phyloP scores from a whole-genome alignment of 176 grass and related monocot species.

The Carex parvula region DNA sequence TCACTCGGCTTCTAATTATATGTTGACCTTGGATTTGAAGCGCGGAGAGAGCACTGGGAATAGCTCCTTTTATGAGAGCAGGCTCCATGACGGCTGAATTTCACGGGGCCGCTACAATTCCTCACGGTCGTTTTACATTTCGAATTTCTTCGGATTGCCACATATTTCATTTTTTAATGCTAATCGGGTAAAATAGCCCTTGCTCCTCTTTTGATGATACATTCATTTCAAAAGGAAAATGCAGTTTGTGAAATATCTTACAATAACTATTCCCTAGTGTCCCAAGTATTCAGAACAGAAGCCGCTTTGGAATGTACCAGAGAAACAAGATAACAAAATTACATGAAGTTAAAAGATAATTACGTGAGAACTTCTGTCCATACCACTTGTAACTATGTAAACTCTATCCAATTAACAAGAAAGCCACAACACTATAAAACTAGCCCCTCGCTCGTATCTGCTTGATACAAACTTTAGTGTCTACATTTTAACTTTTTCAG shows the following conservation, averaged over 20 bases:
- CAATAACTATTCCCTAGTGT: neutral
- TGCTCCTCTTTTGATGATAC: no score
- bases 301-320: neutral
- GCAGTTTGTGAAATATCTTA: neutral
- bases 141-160: no score
- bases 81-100: no score
- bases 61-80: no score
- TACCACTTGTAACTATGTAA: neutral
- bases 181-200: no score
- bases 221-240: neutral
- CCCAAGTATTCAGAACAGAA: neutral
- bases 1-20: no score
- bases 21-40: no score
- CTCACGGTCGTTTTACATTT: no score
- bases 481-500: neutral
- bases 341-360: neutral
- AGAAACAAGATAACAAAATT: neutral
- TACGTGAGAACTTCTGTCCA: neutral
- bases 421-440: neutral
- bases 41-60: no score
- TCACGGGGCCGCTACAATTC: no score
- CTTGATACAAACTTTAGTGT: neutral
- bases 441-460: neutral
- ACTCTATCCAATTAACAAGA: neutral
- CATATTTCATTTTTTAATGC: no score